These are phyloP conservation scores for Perkinsus olseni DNA, from an alignment of 169 alveolate genomes.

Conservation along the genomic window DNA sequence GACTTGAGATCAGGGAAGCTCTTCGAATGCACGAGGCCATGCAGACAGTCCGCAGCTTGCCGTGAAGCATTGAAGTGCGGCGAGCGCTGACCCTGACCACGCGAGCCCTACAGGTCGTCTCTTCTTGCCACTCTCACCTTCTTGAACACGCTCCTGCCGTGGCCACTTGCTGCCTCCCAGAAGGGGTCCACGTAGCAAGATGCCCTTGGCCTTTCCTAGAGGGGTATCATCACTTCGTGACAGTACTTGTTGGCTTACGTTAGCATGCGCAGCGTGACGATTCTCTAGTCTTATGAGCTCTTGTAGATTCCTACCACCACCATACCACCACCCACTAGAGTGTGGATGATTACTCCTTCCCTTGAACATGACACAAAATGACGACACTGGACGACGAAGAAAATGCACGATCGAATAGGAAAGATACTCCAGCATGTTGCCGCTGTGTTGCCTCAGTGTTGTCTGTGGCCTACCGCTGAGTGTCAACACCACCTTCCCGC, in stretches of 20 bases:
- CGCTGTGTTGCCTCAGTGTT: no score
- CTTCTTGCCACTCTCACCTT: neutral
- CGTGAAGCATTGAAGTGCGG: neutral
- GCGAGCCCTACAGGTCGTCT: neutral
- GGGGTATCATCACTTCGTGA: neutral
- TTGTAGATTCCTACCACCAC: neutral
- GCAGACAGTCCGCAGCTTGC: neutral
- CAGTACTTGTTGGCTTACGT: neutral
- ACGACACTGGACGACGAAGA: no score
- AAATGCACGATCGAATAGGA: no score
- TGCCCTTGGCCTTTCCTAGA: neutral
- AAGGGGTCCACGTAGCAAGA: neutral
- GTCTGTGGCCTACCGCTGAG: no score
- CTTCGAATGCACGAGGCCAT: neutral
- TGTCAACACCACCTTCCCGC: no score
- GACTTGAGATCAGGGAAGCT: neutral
- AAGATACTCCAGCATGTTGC: no score
- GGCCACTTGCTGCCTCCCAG: neutral
- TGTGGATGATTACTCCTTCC: neutral
- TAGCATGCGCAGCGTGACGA: neutral
- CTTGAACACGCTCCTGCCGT: neutral
- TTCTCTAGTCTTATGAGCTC: neutral
- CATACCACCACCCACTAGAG: neutral
- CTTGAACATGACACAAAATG: neutral
- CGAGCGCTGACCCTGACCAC: neutral